Percentiles rank a stretch among this genome's conserved stretches.
Conservation (phyloP, 176 grass and related monocot species). For the Triticum aestivum region IWGSC_CS_RefSeq_v2.1 NC_057808.1:460927669-460928168, state of each 20-base stretch:
- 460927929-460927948: not conserved
- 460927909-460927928: not conserved
- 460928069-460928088: not conserved
- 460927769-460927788: constrained; percentile 97
- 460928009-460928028: not conserved
- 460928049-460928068: not conserved
- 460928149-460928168: not conserved
- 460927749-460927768: constrained; percentile 90
- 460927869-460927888: not conserved
- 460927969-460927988: not conserved
- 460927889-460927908: not conserved
- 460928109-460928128: not conserved
- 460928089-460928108: not conserved
- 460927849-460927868: not conserved
- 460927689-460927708: constrained; percentile 67
- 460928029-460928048: not conserved
- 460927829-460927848: not conserved
- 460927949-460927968: not conserved
- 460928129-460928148: not conserved
- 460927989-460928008: not conserved
- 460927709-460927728: constrained; percentile 80
- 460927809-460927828: not conserved
- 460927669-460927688: constrained; percentile 94
- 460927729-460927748: constrained; percentile 77
- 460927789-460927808: constrained; percentile 89